These are phyloP conservation scores for Candida argentea DNA, from an alignment of 805 yeast genomes.

Conservation along the genomic window DNA sequence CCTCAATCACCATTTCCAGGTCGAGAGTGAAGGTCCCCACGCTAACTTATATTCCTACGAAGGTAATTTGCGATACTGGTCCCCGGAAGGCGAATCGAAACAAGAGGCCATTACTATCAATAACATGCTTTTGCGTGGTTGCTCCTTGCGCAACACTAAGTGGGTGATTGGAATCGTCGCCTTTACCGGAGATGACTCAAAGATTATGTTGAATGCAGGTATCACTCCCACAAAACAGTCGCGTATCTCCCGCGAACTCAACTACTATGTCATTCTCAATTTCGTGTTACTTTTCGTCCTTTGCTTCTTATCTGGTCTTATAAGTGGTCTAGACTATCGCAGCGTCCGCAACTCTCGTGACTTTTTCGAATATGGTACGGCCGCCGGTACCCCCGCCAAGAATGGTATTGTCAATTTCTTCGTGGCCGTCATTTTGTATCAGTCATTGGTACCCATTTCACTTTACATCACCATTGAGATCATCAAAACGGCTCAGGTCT, in stretches of 20 bases:
- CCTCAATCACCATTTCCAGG: slow-evolving; percentile 40
- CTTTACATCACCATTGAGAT: slow-evolving; percentile 71
- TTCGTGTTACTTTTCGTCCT: slow-evolving; percentile 50
- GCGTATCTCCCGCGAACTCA: slow-evolving; percentile 54
- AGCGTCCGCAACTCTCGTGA: slow-evolving; percentile 33
- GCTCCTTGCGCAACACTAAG: slow-evolving; percentile 61
- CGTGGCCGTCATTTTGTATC: slow-evolving; percentile 65
- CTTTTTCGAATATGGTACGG: slow-evolving; percentile 53
- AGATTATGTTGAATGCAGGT: slow-evolving; percentile 72
- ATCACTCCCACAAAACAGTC: slow-evolving; percentile 67
- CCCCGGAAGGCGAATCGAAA: slow-evolving; percentile 9
- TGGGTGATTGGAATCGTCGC: slow-evolving; percentile 69
- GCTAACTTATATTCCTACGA: slow-evolving; percentile 67
- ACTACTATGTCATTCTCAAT: slow-evolving; percentile 54
- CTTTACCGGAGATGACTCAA: slow-evolving; percentile 70
- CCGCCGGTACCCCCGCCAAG: slow-evolving; percentile 47
- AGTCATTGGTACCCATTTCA: slow-evolving; percentile 72
- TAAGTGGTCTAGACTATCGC: slow-evolving; percentile 57
- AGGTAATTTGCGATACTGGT: slow-evolving; percentile 41
- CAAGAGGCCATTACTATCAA: slow-evolving; percentile 52
- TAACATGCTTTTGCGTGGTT: slow-evolving; percentile 62
- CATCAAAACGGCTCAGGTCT: slow-evolving; percentile 68
- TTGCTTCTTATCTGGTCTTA: slow-evolving; percentile 59
- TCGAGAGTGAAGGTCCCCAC: slow-evolving; percentile 82
- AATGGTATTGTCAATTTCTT: slow-evolving; percentile 62